A percentile compares a stretch with the other conserved stretches of the same genome.
Conservation (phyloP, 208 protist species). For the Strigomonas galati region DNA sequence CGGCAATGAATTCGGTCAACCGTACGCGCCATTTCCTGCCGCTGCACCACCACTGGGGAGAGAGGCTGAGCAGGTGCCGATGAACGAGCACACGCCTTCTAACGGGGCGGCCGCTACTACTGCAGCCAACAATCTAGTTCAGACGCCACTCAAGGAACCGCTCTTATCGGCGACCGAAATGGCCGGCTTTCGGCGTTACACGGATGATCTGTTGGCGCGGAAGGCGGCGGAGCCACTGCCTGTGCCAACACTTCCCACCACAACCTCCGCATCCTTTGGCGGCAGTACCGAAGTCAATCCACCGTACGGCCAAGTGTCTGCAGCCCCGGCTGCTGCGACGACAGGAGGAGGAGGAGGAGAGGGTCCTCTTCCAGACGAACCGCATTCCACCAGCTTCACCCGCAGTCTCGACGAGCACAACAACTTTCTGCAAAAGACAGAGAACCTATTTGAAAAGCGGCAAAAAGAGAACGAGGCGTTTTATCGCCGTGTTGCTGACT, state of each 20-base stretch:
- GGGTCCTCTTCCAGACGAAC: neutral
- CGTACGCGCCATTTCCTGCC: too few species aligned
- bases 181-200: conserved; percentile 61
- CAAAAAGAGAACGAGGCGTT: conserved; percentile 50
- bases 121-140: conserved; percentile 1
- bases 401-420: conserved; percentile 33
- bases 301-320: too few species aligned
- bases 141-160: conserved; percentile 1
- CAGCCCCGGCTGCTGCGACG: too few species aligned
- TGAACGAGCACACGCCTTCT: neutral
- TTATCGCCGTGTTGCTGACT: conserved; percentile 42
- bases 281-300: too few species aligned
- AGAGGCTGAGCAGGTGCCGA: too few species aligned
- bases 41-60: too few species aligned
- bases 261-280: too few species aligned
- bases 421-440: conserved; percentile 41
- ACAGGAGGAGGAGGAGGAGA: too few species aligned
- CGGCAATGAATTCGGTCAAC: too few species aligned
- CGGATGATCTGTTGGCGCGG: conserved; percentile 43
- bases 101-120: too few species aligned
- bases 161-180: conserved; percentile 5
- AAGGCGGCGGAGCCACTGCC: neutral
- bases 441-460: conserved; percentile 32
- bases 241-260: neutral
- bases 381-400: too few species aligned